Conservation (phyloP, 2,329 filamentous ascomycete genomes). For the Sarocladium brachiariae region DNA sequence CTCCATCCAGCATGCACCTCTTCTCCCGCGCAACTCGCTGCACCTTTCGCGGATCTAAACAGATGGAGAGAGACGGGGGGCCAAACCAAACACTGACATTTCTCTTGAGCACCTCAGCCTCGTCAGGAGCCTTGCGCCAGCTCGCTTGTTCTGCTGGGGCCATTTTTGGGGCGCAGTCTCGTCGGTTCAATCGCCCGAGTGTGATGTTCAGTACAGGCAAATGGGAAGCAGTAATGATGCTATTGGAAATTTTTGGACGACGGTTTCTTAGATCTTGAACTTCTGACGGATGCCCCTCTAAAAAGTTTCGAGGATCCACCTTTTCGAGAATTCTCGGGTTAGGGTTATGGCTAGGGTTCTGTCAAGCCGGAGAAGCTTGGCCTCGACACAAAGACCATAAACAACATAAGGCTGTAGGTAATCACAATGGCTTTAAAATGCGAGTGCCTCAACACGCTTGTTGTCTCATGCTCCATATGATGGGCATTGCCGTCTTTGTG, state of each 20-base stretch:
- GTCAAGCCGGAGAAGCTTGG: no score
- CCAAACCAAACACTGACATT: conserved; percentile 48
- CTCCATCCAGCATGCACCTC: neutral
- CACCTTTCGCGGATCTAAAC: no score
- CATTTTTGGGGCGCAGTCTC: conserved; percentile 17
- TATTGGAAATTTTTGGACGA: conserved; percentile 9
- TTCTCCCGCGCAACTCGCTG: no score
- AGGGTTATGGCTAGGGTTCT: no score
- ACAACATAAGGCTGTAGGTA: no score
- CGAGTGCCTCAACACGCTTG: no score
- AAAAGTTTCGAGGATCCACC: conserved; percentile 11
- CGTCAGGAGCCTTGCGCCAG: conserved; percentile 33
- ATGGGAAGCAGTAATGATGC: conserved; percentile 6
- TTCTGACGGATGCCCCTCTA: conserved; percentile 26
- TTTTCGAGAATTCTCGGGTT: neutral
- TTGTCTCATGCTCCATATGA: no score
- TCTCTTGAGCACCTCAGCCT: conserved; percentile 54
- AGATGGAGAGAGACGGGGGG: no score
- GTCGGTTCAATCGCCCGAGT: no score
- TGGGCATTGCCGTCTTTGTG: no score
- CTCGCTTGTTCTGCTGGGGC: conserved; percentile 25
- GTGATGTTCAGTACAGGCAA: neutral
- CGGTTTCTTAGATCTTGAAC: neutral
- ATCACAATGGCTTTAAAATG: no score
- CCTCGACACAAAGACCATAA: no score